Conservation (phyloP, 352 stramenopile species). For the Globisporangium spiculum region DNA sequence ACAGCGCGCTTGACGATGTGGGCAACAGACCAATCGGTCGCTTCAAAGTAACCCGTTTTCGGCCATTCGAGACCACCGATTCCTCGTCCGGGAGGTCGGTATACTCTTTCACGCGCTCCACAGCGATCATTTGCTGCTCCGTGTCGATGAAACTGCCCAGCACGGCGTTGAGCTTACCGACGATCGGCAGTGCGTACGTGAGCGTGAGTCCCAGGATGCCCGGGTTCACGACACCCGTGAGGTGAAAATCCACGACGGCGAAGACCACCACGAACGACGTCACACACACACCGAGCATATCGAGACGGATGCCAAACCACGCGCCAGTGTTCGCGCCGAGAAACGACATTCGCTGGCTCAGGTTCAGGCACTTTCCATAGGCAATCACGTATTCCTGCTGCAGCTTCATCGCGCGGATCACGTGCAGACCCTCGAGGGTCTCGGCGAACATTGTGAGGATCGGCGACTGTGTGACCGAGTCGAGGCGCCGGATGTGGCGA, state of each 20-base stretch:
- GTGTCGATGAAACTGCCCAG: conserved; percentile 85
- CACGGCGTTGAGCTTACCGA: conserved; percentile 85
- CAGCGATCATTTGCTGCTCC: conserved; percentile 90
- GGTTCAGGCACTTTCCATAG: conserved; percentile 52
- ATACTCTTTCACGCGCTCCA: conserved; percentile 89
- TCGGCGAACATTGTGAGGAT: conserved; percentile 71
- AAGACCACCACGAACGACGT: conserved; percentile 80
- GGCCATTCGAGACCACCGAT: conserved; percentile 16
- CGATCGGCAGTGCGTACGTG: conserved; percentile 88
- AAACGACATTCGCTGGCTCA: conserved; percentile 78
- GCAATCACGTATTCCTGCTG: conserved; percentile 35
- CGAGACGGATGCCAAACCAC: conserved; percentile 85
- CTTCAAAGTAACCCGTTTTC: neutral
- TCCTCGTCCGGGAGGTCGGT: conserved; percentile 49
- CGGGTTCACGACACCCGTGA: conserved; percentile 51
- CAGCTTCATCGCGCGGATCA: conserved; percentile 59
- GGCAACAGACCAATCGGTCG: neutral
- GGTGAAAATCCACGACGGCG: conserved; percentile 66
- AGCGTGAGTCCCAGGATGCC: conserved; percentile 86
- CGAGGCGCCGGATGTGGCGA: conserved; percentile 66
- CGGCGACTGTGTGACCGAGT: conserved; percentile 72
- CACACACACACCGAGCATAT: conserved; percentile 79
- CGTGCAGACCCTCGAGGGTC: conserved; percentile 62
- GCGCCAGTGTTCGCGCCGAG: conserved; percentile 61
- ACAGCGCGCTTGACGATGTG: conserved; percentile 14